phyloP scores from a whole-genome alignment of 371 early-diverging fungal species.

The Coemansia sp. region DNA sequence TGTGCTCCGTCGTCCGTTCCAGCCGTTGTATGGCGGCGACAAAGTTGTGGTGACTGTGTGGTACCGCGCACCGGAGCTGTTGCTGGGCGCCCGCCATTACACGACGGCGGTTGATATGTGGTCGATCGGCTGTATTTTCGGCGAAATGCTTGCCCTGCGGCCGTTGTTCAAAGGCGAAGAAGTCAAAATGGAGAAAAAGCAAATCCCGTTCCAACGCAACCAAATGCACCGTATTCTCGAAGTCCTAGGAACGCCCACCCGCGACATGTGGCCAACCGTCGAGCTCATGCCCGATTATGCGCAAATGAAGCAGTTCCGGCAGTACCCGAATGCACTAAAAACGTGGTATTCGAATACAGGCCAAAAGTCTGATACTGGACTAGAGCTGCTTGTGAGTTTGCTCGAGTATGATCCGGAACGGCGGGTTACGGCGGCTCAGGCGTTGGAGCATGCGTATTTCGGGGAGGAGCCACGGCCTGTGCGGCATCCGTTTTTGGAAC shows the following conservation, averaged over 20 bases:
- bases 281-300: constrained; percentile 65
- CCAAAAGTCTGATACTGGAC: constrained; percentile 61
- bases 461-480: constrained; percentile 81
- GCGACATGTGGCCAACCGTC: constrained; percentile 70
- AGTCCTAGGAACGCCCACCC: constrained; percentile 83
- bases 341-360: constrained; percentile 43
- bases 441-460: constrained; percentile 89
- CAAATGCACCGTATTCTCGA: constrained; percentile 90
- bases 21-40: constrained; percentile 83
- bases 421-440: constrained; percentile 86
- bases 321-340: constrained; percentile 50
- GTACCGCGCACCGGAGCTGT: constrained; percentile 96
- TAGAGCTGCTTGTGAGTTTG: constrained; percentile 74
- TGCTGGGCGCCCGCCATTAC: constrained; percentile 91
- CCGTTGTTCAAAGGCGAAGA: constrained; percentile 96
- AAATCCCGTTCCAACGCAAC: constrained; percentile 86
- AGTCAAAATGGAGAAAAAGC: constrained; percentile 88
- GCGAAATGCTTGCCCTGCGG: constrained; percentile 81
- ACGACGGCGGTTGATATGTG: constrained; percentile 93
- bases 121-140: constrained; percentile 96
- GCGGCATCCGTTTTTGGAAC: constrained; percentile 47
- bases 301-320: constrained; percentile 56
- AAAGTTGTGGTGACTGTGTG: constrained; percentile 97
- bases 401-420: constrained; percentile 92
- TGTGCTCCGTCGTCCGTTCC: constrained; percentile 75